Evolutionary conservation across 2,329 filamentous ascomycete genomes (phyloP).

Genomic region (Leptographium flavum): DNA sequence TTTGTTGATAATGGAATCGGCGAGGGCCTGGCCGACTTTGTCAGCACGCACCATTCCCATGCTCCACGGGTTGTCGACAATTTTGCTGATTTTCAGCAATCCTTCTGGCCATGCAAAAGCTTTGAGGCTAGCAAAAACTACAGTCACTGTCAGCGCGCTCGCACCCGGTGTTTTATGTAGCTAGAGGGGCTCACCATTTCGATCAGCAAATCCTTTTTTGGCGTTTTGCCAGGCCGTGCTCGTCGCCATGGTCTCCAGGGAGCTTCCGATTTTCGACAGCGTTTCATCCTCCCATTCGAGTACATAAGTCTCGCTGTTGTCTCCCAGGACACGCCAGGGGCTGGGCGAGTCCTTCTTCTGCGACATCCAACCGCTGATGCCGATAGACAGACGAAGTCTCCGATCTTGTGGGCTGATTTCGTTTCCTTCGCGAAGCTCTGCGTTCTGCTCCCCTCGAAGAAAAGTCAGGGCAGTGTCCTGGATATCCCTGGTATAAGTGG

Average conservation of each 20-base stretch:
- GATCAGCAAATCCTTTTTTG: slow-evolving; percentile 30
- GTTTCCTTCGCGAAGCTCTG: slow-evolving; percentile 32
- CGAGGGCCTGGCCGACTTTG: slow-evolving; percentile 57
- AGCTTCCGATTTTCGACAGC: slow-evolving; percentile 61
- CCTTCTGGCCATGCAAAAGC: slow-evolving; percentile 38
- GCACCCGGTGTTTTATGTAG: not conserved
- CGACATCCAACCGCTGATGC: slow-evolving; percentile 68
- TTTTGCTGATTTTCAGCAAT: slow-evolving; percentile 52
- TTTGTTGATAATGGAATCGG: slow-evolving; percentile 69
- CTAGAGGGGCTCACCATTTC: slow-evolving; percentile 27
- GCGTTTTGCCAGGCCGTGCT: slow-evolving; percentile 70
- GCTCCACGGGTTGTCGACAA: slow-evolving; percentile 73
- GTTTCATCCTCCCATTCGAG: slow-evolving; percentile 72
- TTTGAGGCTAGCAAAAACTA: slow-evolving; percentile 5
- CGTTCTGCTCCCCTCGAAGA: slow-evolving; percentile 36
- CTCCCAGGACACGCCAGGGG: slow-evolving; percentile 66
- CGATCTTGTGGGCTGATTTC: slow-evolving; percentile 42
- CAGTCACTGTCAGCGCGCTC: not conserved
- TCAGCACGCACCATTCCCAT: slow-evolving; percentile 63
- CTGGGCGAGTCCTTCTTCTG: slow-evolving; percentile 56
- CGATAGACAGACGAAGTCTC: slow-evolving; percentile 68
- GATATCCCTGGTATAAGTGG: slow-evolving; percentile 73
- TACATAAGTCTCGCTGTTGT: slow-evolving; percentile 64
- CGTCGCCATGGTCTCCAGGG: slow-evolving; percentile 63
- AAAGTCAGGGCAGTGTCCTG: slow-evolving; percentile 81